phyloP scores from a whole-genome alignment of 2,329 filamentous ascomycete species.

The Botrytis pseudocinerea region DNA sequence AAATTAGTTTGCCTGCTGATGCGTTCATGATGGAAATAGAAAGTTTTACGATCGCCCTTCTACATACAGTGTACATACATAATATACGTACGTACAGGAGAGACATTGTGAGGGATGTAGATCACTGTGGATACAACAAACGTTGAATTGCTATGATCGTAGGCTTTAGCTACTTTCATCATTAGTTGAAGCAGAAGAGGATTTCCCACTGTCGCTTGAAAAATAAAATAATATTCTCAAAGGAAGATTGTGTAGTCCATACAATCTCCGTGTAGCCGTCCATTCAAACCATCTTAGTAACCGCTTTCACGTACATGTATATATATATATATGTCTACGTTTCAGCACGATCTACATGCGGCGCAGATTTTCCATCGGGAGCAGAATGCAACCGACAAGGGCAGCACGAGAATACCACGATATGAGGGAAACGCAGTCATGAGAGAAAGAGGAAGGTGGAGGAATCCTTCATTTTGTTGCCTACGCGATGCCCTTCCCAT shows the following conservation, averaged over 20 bases:
- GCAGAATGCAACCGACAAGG: not conserved
- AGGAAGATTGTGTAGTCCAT: conserved; percentile 11
- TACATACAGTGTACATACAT: not conserved
- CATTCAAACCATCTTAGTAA: conserved; percentile 3
- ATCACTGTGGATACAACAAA: not conserved
- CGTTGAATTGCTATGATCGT: not conserved
- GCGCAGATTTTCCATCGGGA: conserved; percentile 7
- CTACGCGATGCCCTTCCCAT: not conserved
- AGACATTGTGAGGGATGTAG: not conserved
- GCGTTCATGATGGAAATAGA: not conserved
- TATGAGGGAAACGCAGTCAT: not conserved
- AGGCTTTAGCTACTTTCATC: not conserved
- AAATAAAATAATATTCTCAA: not conserved
- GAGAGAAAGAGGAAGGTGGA: conserved; percentile 21
- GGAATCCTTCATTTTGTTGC: conserved; percentile 10
- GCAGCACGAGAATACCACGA: not conserved
- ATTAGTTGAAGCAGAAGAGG: not conserved
- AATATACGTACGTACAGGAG: not conserved
- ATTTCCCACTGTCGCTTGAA: not conserved
- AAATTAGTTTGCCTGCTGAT: not conserved
- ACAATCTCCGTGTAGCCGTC: conserved; percentile 15
- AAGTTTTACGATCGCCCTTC: not conserved
- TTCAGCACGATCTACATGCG: not conserved
- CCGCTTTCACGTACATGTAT: conserved; percentile 16
- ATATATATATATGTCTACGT: not conserved